Percentiles rank a stretch among this genome's conserved stretches.
phyloP scores from a whole-genome alignment of 148 eudicot genomes.

The Pharnaceum exiguum region DNA sequence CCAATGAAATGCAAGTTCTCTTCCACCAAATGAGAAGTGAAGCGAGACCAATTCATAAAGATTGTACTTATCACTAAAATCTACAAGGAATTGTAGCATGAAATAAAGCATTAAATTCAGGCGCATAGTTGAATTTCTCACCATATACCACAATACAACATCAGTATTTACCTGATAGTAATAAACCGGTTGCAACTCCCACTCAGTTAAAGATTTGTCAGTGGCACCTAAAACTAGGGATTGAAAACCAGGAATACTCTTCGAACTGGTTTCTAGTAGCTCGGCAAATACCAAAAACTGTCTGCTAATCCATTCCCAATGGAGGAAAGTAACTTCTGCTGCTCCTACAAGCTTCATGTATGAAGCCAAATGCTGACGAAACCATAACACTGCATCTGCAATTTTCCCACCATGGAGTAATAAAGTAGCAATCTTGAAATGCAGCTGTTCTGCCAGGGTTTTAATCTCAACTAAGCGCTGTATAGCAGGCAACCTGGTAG shows the following conservation, averaged over 20 bases:
- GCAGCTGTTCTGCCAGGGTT: conserved; percentile 83
- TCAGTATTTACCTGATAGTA: conserved; percentile 70
- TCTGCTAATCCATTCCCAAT: conserved; percentile 98
- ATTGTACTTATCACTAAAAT: too few species aligned
- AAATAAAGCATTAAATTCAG: too few species aligned
- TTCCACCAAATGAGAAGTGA: too few species aligned
- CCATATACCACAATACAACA: not conserved
- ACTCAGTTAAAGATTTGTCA: conserved; percentile 62
- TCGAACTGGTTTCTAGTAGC: conserved; percentile 79
- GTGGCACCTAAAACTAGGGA: conserved; percentile 33
- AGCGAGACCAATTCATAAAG: too few species aligned
- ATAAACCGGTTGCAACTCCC: conserved; percentile 77
- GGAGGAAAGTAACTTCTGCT: conserved; percentile 79
- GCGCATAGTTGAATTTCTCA: not conserved
- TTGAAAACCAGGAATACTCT: conserved; percentile 41
- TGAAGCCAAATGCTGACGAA: conserved; percentile 66
- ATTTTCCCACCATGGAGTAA: conserved; percentile 91
- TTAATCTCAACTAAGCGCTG: conserved; percentile 94
- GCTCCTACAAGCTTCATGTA: conserved; percentile 73
- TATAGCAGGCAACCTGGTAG: conserved; percentile 87
- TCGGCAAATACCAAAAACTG: conserved; percentile 95
- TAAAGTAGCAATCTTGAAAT: conserved; percentile 89
- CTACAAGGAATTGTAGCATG: too few species aligned
- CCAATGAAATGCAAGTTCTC: too few species aligned
- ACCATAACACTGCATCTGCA: conserved; percentile 83